Conservation (phyloP, 345 rosid genomes). For the Psidium guajava region DNA sequence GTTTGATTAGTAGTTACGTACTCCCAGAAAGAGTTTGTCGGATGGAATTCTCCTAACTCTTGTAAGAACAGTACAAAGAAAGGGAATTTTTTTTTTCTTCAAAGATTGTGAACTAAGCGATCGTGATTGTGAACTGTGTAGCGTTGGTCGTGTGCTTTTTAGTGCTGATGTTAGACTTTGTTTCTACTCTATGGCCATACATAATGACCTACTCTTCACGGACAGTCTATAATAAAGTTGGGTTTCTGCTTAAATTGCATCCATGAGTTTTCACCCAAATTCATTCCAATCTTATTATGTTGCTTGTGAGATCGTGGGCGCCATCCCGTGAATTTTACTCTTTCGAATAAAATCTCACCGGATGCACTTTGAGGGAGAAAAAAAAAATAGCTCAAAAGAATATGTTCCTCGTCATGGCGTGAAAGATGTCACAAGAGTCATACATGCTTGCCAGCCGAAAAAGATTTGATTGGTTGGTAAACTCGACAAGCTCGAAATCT, state of each 20-base stretch:
- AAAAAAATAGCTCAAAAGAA: too few relatives aligned
- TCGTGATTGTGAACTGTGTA: neutral
- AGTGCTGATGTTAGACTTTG: rapidly evolving
- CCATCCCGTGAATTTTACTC: neutral
- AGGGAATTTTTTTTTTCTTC: too few relatives aligned
- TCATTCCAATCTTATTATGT: neutral
- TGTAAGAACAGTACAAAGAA: neutral
- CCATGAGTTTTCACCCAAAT: neutral
- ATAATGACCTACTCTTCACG: neutral
- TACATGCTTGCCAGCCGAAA: too few relatives aligned
- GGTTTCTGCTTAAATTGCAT: neutral
- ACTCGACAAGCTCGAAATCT: too few relatives aligned
- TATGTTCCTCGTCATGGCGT: too few relatives aligned
- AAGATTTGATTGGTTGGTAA: too few relatives aligned
- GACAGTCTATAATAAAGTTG: neutral
- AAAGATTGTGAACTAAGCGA: too few relatives aligned
- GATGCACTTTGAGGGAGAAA: too few relatives aligned
- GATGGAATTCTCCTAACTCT: neutral
- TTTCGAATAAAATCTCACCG: too few relatives aligned
- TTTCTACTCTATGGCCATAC: neutral
- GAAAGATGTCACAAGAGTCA: too few relatives aligned
- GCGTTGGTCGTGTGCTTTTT: too few relatives aligned
- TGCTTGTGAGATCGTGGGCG: neutral
- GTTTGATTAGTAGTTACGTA: neutral
- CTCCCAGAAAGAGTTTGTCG: neutral